Percentiles rank a stretch among this genome's conserved stretches.
Evolutionary conservation across 768 basidiomycete species (phyloP).

Genomic region (Favolaschia claudopus): DNA sequence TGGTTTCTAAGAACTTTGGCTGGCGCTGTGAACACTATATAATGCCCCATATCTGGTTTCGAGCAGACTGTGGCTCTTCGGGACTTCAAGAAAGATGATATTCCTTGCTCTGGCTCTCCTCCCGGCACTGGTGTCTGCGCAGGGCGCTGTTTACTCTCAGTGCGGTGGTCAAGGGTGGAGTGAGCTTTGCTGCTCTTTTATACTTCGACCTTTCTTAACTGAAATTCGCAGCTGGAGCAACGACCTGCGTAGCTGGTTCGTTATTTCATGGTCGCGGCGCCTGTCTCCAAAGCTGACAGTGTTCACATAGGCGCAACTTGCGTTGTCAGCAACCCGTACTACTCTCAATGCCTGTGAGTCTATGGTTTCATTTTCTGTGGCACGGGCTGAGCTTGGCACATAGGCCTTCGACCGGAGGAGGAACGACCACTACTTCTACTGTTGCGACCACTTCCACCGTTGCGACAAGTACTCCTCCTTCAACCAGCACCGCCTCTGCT

Average conservation of each 20-base stretch:
- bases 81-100: slow-evolving; percentile 61
- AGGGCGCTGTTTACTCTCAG: slow-evolving; percentile 54
- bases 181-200: slow-evolving; percentile 35
- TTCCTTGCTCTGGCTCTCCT: slow-evolving; percentile 51
- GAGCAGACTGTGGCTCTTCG: slow-evolving; percentile 25
- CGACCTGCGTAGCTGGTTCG: slow-evolving; percentile 49
- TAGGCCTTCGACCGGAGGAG: not conserved
- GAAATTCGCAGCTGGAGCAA: slow-evolving; percentile 42
- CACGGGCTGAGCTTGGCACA: not conserved
- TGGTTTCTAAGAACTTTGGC: not conserved
- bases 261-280: too few relatives aligned
- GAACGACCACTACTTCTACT: slow-evolving; percentile 22
- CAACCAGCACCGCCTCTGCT: slow-evolving; percentile 34
- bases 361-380: not conserved
- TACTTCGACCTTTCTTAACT: not conserved
- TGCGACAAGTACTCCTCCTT: too few relatives aligned
- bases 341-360: slow-evolving; percentile 52
- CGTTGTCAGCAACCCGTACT: slow-evolving; percentile 39
- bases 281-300: too few relatives aligned
- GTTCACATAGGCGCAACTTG: too few relatives aligned
- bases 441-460: slow-evolving; percentile 29
- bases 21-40: slow-evolving; percentile 6
- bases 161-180: slow-evolving; percentile 58
- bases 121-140: slow-evolving; percentile 53
- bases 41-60: not conserved